Percentiles rank a stretch among this genome's conserved stretches.
Conservation (phyloP, 1,139 yeast genomes). For the Citeromyces hawaiiensis region DNA sequence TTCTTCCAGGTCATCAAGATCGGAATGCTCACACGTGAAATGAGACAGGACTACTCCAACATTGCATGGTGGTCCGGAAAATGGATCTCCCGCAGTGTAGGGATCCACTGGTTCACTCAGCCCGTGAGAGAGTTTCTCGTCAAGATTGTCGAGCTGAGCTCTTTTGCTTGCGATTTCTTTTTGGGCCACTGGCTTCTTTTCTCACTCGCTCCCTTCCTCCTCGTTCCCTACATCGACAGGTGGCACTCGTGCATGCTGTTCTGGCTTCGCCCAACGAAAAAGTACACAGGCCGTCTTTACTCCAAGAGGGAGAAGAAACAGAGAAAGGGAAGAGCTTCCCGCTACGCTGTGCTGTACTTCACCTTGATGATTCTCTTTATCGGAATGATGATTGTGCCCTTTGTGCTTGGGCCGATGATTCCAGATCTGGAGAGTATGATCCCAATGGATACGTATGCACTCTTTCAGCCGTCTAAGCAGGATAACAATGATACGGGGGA, state of each 20-base stretch:
- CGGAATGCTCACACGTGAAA: constrained; percentile 44
- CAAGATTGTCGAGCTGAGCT: constrained; percentile 53
- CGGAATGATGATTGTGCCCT: constrained; percentile 27
- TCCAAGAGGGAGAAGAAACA: constrained; percentile 20
- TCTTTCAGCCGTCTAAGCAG: constrained; percentile 45
- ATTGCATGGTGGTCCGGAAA: constrained; percentile 82
- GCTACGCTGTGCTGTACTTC: constrained; percentile 29
- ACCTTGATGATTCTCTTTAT: constrained; percentile 23
- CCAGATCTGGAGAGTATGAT: constrained; percentile 8
- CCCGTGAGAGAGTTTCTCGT: constrained; percentile 59
- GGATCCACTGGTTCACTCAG: constrained; percentile 46
- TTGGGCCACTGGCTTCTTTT: constrained; percentile 53
- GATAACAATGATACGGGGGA: constrained; percentile 51
- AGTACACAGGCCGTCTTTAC: constrained; percentile 26
- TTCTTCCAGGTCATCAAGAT: constrained; percentile 33
- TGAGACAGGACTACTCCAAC: constrained; percentile 40
- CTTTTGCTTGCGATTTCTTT: constrained; percentile 61
- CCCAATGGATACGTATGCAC: constrained; percentile 16
- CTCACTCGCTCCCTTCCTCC: constrained; percentile 44
- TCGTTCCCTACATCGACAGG: constrained; percentile 59
- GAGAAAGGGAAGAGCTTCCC: constrained; percentile 22
- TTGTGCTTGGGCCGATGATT: constrained; percentile 12
- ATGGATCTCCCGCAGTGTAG: constrained; percentile 52
- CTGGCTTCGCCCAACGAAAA: constrained; percentile 65
- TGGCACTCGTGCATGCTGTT: constrained; percentile 73